Evolutionary conservation across 352 stramenopile species (phyloP).

Genomic region (Globisporangium paddicum): DNA sequence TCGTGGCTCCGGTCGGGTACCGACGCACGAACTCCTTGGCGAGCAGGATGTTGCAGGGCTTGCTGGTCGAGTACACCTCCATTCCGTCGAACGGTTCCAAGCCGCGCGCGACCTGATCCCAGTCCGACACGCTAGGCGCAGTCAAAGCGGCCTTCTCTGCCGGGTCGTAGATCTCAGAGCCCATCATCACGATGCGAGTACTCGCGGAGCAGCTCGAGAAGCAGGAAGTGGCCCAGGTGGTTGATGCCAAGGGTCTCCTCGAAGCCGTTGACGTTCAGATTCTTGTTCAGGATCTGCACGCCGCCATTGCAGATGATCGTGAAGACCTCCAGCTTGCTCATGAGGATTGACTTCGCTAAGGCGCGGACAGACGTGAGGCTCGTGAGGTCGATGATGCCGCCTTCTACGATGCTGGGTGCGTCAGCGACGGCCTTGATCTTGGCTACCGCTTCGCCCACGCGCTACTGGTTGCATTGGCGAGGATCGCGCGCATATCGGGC

Average conservation of each 20-base stretch:
- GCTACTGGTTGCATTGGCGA: constrained; percentile 21
- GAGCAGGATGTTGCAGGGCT: constrained; percentile 26
- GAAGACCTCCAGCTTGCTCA: constrained; percentile 16
- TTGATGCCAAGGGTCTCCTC: constrained; percentile 36
- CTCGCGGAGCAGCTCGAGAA: constrained; percentile 19
- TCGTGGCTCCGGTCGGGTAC: constrained; percentile 17
- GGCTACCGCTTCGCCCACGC: constrained; percentile 17
- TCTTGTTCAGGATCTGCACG: constrained; percentile 16
- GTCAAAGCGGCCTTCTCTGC: constrained; percentile 17
- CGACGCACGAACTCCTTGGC: constrained; percentile 20
- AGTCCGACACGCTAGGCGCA: constrained; percentile 17
- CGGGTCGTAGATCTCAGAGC: constrained; percentile 24
- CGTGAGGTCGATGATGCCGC: constrained; percentile 25
- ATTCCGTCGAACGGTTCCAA: constrained; percentile 13
- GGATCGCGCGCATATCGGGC: constrained; percentile 21
- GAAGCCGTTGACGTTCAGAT: constrained; percentile 26
- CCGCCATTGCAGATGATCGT: constrained; percentile 42
- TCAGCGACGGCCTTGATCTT: constrained; percentile 7
- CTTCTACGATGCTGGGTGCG: constrained; percentile 16
- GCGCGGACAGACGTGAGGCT: constrained; percentile 23
- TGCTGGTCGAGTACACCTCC: constrained; percentile 24
- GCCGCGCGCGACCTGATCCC: constrained; percentile 18
- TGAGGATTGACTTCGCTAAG: constrained; percentile 19
- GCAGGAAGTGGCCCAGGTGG: constrained; percentile 36
- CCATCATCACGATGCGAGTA: constrained; percentile 20